Base-by-base conservation (phyloP, 345 rosid genomes). In the Camelina sativa region DNA sequence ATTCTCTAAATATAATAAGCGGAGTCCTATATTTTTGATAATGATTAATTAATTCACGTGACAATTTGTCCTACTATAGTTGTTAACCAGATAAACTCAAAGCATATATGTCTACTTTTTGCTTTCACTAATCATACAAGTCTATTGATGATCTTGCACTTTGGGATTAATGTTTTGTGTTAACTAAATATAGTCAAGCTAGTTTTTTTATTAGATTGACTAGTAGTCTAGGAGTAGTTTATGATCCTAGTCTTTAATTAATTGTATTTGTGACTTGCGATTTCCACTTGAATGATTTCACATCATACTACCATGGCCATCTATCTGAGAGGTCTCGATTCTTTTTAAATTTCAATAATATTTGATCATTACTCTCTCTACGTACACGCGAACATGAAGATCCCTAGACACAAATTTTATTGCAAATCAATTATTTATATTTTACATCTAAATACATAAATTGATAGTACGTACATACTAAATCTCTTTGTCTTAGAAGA, bases 361-460 rank as follows among this genome's bases (percentile, higher is more conserved):
- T 23, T 16, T 37, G 41, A 9, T 37, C 7, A 38, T 58, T 22
- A 9, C 19, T 51, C 16, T 19, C 5, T 53, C 68, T 19, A 10
- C 10, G 2, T 53, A 61, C 15, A 23, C 47, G 47, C 80, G 17
- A 70, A 65, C 54, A 40, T 57, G 76, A 16, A 38, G 71, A 71
- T 58, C 76, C 80, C 55, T 56, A 63, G 53, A 72, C 72, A 64
- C 16, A 59, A 60, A 16, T 6, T 60, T 72, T 60, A 72, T 78
- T 66, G 73, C 41, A 59, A 32, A 71, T 25, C 7, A 50, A 51
- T 23, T 23, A 43, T 38, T 63, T 40, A 40, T 77, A 65, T 52
- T 58, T 52, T 32, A 34, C 56, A 57, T 55, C 65, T 56, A 55
- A 40, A 40, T 41, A 30, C 34, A 47, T 56, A 28, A 59, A n/a